phyloP scores from a whole-genome alignment of 129 eudicot genomes.

The Mikania micrantha region DNA sequence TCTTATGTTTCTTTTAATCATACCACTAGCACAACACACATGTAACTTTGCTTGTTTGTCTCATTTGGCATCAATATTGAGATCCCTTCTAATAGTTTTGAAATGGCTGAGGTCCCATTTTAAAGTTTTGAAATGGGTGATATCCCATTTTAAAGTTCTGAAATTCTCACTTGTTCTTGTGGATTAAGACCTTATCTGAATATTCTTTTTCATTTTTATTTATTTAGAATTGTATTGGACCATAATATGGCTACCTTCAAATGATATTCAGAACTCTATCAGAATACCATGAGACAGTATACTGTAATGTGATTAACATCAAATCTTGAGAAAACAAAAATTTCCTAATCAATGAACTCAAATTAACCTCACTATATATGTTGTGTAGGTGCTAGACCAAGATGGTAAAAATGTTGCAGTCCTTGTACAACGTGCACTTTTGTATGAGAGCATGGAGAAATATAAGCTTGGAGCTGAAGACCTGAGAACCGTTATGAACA shows the following conservation, averaged over 20 bases:
- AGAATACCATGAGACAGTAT: no score
- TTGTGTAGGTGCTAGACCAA: constrained; percentile 67
- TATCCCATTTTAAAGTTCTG: neutral
- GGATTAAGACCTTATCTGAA: neutral
- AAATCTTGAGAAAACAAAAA: neutral
- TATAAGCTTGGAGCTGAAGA: constrained; percentile 98
- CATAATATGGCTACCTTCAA: no score
- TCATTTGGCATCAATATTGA: no score
- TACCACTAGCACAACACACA: no score
- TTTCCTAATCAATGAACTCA: neutral
- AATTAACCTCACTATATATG: neutral
- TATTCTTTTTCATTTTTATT: no score
- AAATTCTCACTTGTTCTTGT: neutral
- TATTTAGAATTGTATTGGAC: no score
- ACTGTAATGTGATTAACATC: neutral
- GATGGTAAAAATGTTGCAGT: constrained; percentile 59
- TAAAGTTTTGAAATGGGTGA: neutral
- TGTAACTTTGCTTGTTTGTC: no score
- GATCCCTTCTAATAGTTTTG: neutral
- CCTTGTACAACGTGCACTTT: constrained; percentile 92
- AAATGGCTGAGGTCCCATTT: neutral
- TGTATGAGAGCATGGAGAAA: constrained; percentile 97
- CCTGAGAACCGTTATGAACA: constrained; percentile 81
- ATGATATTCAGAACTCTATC: no score
- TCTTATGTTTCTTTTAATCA: no score